Conservation (phyloP, 2,329 filamentous ascomycete species). For the Stagonosporopsis cucurbitacearum region DNA sequence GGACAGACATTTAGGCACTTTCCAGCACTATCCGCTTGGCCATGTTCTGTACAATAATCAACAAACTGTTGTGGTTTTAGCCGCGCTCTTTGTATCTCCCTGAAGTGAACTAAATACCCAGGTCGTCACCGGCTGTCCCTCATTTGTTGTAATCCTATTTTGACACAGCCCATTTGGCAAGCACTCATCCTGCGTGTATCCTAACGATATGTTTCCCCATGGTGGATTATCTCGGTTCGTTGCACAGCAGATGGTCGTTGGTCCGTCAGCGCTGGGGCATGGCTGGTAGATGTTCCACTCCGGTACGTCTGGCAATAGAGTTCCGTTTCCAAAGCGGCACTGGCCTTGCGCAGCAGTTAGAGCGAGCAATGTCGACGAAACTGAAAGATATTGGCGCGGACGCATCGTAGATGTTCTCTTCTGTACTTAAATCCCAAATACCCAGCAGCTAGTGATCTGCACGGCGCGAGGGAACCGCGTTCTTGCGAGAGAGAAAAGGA, state of each 20-base stretch:
- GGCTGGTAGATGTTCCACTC: constrained; percentile 12
- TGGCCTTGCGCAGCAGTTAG: constrained; percentile 1
- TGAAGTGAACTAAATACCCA: not conserved
- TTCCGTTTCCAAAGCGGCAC: constrained; percentile 14
- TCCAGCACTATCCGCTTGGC: not conserved
- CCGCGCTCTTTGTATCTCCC: not conserved
- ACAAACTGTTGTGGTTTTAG: not conserved
- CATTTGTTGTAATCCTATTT: constrained; percentile 7
- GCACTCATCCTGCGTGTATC: constrained; percentile 7
- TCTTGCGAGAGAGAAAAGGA: not conserved
- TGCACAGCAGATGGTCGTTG: constrained; percentile 8
- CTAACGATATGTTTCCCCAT: constrained; percentile 1
- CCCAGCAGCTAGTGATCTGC: not conserved
- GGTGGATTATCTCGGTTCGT: not conserved
- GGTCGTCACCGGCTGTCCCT: constrained; percentile 2
- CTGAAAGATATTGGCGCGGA: not conserved
- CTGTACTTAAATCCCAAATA: not conserved
- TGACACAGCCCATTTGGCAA: constrained; percentile 11
- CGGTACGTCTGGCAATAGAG: not conserved
- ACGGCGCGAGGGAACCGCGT: not conserved
- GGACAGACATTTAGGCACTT: constrained; percentile 9
- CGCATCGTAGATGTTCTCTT: not conserved
- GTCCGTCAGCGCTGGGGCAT: not conserved
- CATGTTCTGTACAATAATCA: constrained; percentile 9
- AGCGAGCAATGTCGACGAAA: not conserved